Evolutionary conservation across 305 asterid genomes (phyloP), one percentile per base, ranked within the genome.

Genomic region (Euphrasia arctica): DNA sequence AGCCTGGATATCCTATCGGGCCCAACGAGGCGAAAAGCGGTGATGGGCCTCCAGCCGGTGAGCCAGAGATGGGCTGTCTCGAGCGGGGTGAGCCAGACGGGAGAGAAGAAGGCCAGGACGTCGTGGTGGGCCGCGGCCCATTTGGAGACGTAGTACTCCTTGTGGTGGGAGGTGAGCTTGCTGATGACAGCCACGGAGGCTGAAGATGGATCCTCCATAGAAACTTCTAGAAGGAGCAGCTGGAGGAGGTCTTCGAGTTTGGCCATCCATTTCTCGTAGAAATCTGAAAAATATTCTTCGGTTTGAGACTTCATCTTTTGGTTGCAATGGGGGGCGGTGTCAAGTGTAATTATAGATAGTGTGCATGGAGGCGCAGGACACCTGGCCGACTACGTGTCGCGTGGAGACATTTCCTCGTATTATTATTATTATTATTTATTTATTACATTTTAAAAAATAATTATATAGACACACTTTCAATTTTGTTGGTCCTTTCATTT

Each of bases 1-100:
- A 74, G 6, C 4, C 65, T 72, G 0, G 15, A 43, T 72, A 28
- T 5, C 54, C 49, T 1, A 43, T 47, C 0, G 28, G 77, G 29
- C 34, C 74, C 76, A 0, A 85, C 50, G 3, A 88, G 73, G 1
- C 83, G 77, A 9, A 88, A 83, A 13, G 68, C 75, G 61, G 66
- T 72, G 0, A 90, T 85, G 0, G 95, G 95, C 75, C 83, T 88
- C 93, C 95, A 88, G 0, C 85, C 93, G 7, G 95, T 88, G 70
- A 81, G 9, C 95, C 93, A 88, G 1, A 72, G 61, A 25, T 66
- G 61, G 0, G 81, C 82, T 9, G 45, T 79, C 72, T 88, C 89
- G 0, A 83, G 62, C 0, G 93, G 87, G 72, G 49, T 85, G 3
- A 85, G 25, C 95, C 93, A 85, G 36, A 72, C 73, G 0, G 93